Evolutionary conservation across 2,329 filamentous ascomycete genomes (phyloP).

Genomic region (Sordariomycetes sp.): DNA sequence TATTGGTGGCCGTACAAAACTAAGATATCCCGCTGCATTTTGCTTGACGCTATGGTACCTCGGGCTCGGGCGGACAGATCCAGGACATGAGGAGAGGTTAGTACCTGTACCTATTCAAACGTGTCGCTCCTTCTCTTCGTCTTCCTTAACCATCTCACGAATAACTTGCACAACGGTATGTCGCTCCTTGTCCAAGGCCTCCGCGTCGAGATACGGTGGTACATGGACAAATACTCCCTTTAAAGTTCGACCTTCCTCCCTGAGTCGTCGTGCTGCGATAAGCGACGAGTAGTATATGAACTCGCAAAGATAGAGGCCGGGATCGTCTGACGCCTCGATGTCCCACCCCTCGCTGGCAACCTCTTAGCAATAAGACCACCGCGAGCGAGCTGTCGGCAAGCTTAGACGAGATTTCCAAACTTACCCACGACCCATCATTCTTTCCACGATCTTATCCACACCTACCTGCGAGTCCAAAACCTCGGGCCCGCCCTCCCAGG

Average conservation of each 20-base stretch:
- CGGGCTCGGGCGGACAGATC: too few relatives aligned
- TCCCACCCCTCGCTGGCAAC: background rate
- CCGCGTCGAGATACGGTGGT: background rate
- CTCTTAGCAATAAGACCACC: background rate
- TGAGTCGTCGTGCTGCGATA: background rate
- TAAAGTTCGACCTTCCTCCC: background rate
- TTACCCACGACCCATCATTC: background rate
- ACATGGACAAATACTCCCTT: background rate
- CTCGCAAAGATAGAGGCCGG: conserved; percentile 1
- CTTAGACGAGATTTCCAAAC: background rate
- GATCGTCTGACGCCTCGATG: background rate
- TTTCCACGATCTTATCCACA: background rate
- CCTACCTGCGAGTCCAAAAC: background rate
- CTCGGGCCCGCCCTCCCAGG: background rate
- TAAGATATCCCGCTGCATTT: too few relatives aligned
- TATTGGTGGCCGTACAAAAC: too few relatives aligned
- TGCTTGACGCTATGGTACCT: too few relatives aligned
- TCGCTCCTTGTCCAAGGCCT: background rate
- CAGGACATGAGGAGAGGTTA: too few relatives aligned
- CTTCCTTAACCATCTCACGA: background rate
- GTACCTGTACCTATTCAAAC: background rate
- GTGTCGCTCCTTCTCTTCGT: background rate
- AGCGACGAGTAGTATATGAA: conserved; percentile 1
- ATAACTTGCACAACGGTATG: background rate
- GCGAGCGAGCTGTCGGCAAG: background rate